Conservation (phyloP, 495 filamentous ascomycete species). For the Trichoderma erinaceum region DNA sequence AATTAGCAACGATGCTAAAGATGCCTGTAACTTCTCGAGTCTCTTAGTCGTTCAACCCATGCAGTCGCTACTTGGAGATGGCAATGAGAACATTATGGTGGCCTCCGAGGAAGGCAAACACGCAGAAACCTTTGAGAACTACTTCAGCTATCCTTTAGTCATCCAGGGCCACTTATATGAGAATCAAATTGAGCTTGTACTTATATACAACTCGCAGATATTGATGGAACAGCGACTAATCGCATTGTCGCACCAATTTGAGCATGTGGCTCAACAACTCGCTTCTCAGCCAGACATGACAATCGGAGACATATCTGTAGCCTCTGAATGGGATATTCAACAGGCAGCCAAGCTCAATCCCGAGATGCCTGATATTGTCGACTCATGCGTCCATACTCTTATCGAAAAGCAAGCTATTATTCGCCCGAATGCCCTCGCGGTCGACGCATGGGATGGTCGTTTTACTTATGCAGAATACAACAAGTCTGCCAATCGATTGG, state of each 20-base stretch:
- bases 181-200: not conserved
- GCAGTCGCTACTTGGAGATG: not conserved
- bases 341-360: too few relatives aligned
- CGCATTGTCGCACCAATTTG: not conserved
- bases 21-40: not conserved
- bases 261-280: too few relatives aligned
- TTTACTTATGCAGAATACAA: too few relatives aligned
- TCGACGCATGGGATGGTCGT: too few relatives aligned
- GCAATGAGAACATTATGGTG: not conserved
- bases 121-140: not conserved
- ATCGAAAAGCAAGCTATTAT: too few relatives aligned
- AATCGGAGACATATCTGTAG: not conserved
- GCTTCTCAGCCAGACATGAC: not conserved
- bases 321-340: not conserved
- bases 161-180: not conserved
- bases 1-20: conserved; percentile 9
- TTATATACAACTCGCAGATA: not conserved
- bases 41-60: conserved; percentile 11
- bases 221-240: not conserved
- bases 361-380: too few relatives aligned
- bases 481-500: too few relatives aligned
- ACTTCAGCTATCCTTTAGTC: conserved; percentile 3
- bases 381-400: too few relatives aligned
- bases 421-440: too few relatives aligned
- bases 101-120: not conserved